A percentile compares a stretch with the other conserved stretches of the same genome.
Conservation (phyloP, 2,329 filamentous ascomycete species). For the Knoxdaviesia capensis region DNA sequence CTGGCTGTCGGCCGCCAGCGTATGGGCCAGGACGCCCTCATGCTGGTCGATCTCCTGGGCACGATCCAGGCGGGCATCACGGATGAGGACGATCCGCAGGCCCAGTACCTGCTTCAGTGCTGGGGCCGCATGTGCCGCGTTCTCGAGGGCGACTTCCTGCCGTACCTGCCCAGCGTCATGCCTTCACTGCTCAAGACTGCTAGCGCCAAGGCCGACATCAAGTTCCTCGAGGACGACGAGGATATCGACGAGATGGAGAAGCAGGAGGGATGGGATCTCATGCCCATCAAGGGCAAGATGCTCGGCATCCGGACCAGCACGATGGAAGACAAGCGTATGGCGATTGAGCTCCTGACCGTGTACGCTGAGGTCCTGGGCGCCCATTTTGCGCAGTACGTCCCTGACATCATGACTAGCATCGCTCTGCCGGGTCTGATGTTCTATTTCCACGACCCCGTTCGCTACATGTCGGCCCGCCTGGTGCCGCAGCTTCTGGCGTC, state of each 20-base stretch:
- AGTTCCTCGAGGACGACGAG: slow-evolving; percentile 86
- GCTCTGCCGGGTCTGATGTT: slow-evolving; percentile 85
- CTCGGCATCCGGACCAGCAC: slow-evolving; percentile 96
- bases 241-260: slow-evolving; percentile 83
- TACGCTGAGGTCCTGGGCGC: slow-evolving; percentile 93
- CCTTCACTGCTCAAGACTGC: slow-evolving; percentile 80
- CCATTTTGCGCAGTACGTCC: slow-evolving; percentile 78
- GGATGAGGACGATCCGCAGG: slow-evolving; percentile 86
- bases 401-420: slow-evolving; percentile 91
- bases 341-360: slow-evolving; percentile 94
- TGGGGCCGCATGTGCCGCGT: slow-evolving; percentile 99
- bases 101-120: slow-evolving; percentile 93
- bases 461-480: slow-evolving; percentile 84
- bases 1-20: slow-evolving; percentile 86
- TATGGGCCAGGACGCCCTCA: slow-evolving; percentile 72
- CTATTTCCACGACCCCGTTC: slow-evolving; percentile 97
- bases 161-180: slow-evolving; percentile 85
- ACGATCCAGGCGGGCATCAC: slow-evolving; percentile 72
- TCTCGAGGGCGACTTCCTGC: slow-evolving; percentile 73
- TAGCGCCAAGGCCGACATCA: slow-evolving; percentile 90
- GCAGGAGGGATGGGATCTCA: slow-evolving; percentile 93
- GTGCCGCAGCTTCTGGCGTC: slow-evolving; percentile 85
- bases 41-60: slow-evolving; percentile 70
- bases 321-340: slow-evolving; percentile 97
- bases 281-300: slow-evolving; percentile 91